Evolutionary conservation across 805 yeast genomes (phyloP).

Genomic region (Ogataea thermomethanolica): DNA sequence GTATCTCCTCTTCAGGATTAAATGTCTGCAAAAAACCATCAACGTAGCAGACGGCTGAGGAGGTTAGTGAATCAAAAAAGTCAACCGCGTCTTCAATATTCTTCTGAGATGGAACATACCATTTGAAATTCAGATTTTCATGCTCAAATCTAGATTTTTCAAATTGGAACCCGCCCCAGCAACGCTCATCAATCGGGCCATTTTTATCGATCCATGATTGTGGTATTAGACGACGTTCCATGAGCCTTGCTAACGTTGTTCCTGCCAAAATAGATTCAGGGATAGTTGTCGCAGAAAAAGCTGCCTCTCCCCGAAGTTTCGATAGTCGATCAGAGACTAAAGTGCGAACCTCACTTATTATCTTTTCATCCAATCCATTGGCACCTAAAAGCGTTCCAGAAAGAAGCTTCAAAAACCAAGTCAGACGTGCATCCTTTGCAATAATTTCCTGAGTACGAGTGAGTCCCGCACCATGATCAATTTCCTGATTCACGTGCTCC

Average conservation of each 20-base stretch:
- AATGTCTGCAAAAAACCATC: slow-evolving; percentile 51
- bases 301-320: slow-evolving; percentile 53
- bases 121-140: slow-evolving; percentile 53
- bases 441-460: slow-evolving; percentile 61
- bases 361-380: slow-evolving; percentile 44
- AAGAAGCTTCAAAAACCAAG: slow-evolving; percentile 66
- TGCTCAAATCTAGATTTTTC: slow-evolving; percentile 45
- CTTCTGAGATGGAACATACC: slow-evolving; percentile 66
- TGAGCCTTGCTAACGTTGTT: slow-evolving; percentile 55
- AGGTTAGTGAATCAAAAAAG: slow-evolving; percentile 48
- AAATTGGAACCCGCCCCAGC: slow-evolving; percentile 78
- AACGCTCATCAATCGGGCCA: slow-evolving; percentile 41
- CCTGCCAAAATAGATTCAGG: slow-evolving; percentile 61
- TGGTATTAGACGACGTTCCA: slow-evolving; percentile 52
- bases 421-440: slow-evolving; percentile 74
- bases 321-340: slow-evolving; percentile 47
- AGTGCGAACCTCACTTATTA: slow-evolving; percentile 43
- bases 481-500: slow-evolving; percentile 57
- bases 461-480: slow-evolving; percentile 81
- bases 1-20: slow-evolving; percentile 39
- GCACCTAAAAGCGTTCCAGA: slow-evolving; percentile 72
- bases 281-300: slow-evolving; percentile 55
- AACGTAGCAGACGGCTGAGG: slow-evolving; percentile 42
- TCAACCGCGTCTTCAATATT: slow-evolving; percentile 62
- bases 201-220: slow-evolving; percentile 38